These are phyloP conservation scores for Phytophthora cactorum DNA, from an alignment of 352 stramenopile species.

Conservation along the genomic window DNA sequence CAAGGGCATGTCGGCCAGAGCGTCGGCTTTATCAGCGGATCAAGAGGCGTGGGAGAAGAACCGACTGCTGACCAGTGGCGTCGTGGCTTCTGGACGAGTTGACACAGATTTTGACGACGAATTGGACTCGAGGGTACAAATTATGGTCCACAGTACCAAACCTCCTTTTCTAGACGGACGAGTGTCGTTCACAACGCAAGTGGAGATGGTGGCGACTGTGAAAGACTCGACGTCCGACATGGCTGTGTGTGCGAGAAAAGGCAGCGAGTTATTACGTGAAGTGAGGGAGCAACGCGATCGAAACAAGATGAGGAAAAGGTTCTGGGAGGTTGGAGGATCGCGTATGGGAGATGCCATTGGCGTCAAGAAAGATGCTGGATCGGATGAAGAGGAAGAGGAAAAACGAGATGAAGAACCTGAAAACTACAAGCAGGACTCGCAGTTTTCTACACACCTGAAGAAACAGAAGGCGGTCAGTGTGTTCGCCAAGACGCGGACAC, in stretches of 20 bases:
- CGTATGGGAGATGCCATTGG: conserved; percentile 97
- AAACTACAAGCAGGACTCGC: conserved; percentile 95
- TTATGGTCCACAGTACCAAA: conserved; percentile 98
- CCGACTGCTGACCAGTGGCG: conserved; percentile 94
- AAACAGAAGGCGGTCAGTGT: conserved; percentile 91
- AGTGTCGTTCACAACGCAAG: conserved; percentile 95
- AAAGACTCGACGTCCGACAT: conserved; percentile 97
- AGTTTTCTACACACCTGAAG: conserved; percentile 96
- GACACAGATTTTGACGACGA: conserved; percentile 94
- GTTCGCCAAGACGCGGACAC: conserved; percentile 97
- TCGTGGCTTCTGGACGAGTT: conserved; percentile 77
- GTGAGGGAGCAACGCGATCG: conserved; percentile 80
- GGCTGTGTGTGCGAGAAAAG: conserved; percentile 94
- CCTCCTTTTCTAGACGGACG: conserved; percentile 96
- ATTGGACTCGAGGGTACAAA: conserved; percentile 93
- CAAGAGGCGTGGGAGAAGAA: conserved; percentile 99
- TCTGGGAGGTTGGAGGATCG: conserved; percentile 98
- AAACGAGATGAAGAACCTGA: conserved; percentile 60
- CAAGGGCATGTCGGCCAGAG: conserved; percentile 88
- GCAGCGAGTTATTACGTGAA: conserved; percentile 85
- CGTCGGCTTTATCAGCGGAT: conserved; percentile 94
- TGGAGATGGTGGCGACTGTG: conserved; percentile 96
- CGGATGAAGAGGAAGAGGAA: conserved; percentile 64
- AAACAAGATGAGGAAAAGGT: conserved; percentile 97
- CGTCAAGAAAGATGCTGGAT: conserved; percentile 71